Conservation (phyloP, 2,329 filamentous ascomycete species). For the Nothophaeocryptopus gaeumannii region DNA sequence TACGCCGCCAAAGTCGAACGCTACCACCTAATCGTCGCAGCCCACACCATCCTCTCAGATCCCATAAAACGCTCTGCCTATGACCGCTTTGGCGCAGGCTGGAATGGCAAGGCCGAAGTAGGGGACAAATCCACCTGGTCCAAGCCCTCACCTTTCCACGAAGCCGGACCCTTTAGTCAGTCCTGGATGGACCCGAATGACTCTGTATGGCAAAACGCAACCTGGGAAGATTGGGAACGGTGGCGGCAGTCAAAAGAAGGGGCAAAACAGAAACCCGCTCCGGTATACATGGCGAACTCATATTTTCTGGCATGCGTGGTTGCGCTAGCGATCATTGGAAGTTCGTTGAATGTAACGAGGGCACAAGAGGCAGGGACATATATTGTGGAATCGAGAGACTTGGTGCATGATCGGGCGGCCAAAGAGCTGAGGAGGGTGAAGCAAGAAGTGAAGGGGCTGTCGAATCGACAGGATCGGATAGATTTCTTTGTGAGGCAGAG, state of each 20-base stretch:
- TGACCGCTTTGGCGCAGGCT: conserved; percentile 77
- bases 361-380: conserved; percentile 61
- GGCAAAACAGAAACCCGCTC: conserved; percentile 47
- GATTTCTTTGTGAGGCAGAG: conserved; percentile 73
- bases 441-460: conserved; percentile 50
- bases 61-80: conserved; percentile 75
- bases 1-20: conserved; percentile 72
- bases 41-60: conserved; percentile 83
- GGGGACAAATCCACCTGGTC: conserved; percentile 15
- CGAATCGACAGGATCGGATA: conserved; percentile 57
- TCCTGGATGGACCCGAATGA: conserved; percentile 39
- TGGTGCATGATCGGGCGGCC: conserved; percentile 65
- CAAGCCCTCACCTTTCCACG: conserved; percentile 20
- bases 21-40: conserved; percentile 82
- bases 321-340: conserved; percentile 65
- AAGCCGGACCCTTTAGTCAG: conserved; percentile 35
- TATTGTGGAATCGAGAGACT: conserved; percentile 64
- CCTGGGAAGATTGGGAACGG: conserved; percentile 94
- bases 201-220: conserved; percentile 70
- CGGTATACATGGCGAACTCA: conserved; percentile 71
- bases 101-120: conserved; percentile 55
- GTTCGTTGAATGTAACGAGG: conserved; percentile 68
- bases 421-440: conserved; percentile 58
- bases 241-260: conserved; percentile 59
- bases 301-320: conserved; percentile 73